Evolutionary conservation across 768 basidiomycete genomes (phyloP).

Genomic region (Russula brevipes): DNA sequence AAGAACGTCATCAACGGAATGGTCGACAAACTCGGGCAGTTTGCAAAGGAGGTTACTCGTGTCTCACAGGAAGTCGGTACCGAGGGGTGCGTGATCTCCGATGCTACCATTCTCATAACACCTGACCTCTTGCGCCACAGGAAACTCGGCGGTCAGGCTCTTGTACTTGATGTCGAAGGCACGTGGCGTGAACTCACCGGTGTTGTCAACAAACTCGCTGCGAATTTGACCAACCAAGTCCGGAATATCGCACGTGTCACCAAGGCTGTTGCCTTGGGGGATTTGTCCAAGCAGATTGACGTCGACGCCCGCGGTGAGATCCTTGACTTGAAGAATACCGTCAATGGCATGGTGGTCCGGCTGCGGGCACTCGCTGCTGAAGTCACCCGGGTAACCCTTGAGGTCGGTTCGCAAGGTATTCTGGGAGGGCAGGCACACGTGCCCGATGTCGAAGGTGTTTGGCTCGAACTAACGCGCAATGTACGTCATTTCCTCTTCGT

Average conservation of each 20-base stretch:
- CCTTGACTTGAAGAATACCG: slow-evolving; percentile 61
- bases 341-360: slow-evolving; percentile 44
- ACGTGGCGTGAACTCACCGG: slow-evolving; percentile 77
- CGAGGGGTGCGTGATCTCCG: slow-evolving; percentile 34
- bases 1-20: slow-evolving; percentile 44
- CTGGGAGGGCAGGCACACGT: slow-evolving; percentile 82
- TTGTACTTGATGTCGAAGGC: slow-evolving; percentile 83
- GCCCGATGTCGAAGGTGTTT: slow-evolving; percentile 79
- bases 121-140: slow-evolving; percentile 27
- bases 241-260: slow-evolving; percentile 52
- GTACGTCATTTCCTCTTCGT: slow-evolving; percentile 35
- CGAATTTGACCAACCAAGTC: slow-evolving; percentile 58
- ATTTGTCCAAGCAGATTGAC: slow-evolving; percentile 81
- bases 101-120: slow-evolving; percentile 15
- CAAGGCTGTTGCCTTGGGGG: slow-evolving; percentile 77
- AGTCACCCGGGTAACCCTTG: slow-evolving; percentile 74
- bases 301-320: slow-evolving; percentile 88
- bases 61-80: slow-evolving; percentile 78
- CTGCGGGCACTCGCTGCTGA: slow-evolving; percentile 65
- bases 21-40: slow-evolving; percentile 68
- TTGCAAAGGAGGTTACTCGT: slow-evolving; percentile 83
- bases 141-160: slow-evolving; percentile 78
- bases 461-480: slow-evolving; percentile 72
- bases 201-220: slow-evolving; percentile 72
- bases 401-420: slow-evolving; percentile 82